Evolutionary conservation across 805 yeast genomes (phyloP).

Genomic region (Candida wancherniae): DNA sequence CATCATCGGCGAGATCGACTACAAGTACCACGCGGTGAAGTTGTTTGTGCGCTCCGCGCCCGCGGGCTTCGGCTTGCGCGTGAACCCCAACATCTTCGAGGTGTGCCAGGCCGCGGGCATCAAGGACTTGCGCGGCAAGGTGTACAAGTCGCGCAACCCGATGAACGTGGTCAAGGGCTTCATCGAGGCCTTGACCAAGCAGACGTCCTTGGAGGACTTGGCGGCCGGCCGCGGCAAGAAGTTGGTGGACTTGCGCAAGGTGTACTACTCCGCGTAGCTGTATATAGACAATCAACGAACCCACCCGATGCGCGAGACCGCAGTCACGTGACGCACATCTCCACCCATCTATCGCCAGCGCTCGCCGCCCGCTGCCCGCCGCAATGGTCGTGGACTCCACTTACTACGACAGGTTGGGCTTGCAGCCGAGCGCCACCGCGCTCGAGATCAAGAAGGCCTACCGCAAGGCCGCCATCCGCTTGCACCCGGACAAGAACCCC

Average conservation of each 20-base stretch:
- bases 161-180: constrained; percentile 93
- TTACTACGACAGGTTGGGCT: constrained; percentile 36
- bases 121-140: constrained; percentile 86
- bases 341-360: too few relatives aligned
- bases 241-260: constrained; percentile 85
- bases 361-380: too few relatives aligned
- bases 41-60: constrained; percentile 82
- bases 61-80: constrained; percentile 89
- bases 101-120: constrained; percentile 92
- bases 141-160: constrained; percentile 86
- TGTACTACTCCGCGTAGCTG: constrained; percentile 60
- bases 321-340: too few relatives aligned
- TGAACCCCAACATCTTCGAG: constrained; percentile 84
- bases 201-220: constrained; percentile 77
- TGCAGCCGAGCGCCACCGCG: constrained; percentile 34
- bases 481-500: constrained; percentile 59
- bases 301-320: too few relatives aligned
- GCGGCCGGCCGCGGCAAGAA: constrained; percentile 93
- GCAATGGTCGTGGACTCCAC: constrained; percentile 43
- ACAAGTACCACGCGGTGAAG: constrained; percentile 83
- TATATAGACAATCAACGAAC: constrained; percentile 10
- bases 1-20: constrained; percentile 74
- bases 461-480: constrained; percentile 79
- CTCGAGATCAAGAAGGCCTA: constrained; percentile 43
- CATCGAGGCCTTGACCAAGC: constrained; percentile 77